A percentile compares a stretch with the other conserved stretches of the same genome.
phyloP scores from a whole-genome alignment of 2,329 filamentous ascomycete species.

The Ploettnerulaceae sp. region DNA sequence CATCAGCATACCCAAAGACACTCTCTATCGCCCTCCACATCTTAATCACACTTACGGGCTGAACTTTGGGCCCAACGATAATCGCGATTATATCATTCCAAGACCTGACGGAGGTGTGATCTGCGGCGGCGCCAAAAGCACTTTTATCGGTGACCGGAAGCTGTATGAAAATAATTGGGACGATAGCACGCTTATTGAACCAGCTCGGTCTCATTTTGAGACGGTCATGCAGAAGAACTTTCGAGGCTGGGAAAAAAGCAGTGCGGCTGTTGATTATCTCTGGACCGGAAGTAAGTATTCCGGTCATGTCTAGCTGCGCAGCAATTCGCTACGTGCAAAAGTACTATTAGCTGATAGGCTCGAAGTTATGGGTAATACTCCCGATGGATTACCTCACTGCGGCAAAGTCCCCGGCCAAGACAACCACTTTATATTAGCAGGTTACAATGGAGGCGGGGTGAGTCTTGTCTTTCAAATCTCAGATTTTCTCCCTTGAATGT shows the following conservation, averaged over 20 bases:
- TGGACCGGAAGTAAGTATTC: constrained; percentile 22
- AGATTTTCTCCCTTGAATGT: not conserved
- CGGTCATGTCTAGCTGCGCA: not conserved
- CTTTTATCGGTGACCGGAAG: constrained; percentile 30
- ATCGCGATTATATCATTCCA: constrained; percentile 29
- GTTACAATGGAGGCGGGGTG: constrained; percentile 29
- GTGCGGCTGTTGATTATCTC: constrained; percentile 33
- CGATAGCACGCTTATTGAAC: constrained; percentile 41
- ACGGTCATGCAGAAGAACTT: constrained; percentile 46
- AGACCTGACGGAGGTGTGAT: constrained; percentile 30
- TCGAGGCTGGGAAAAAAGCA: constrained; percentile 43
- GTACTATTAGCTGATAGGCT: constrained; percentile 21
- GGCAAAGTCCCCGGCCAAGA: constrained; percentile 39
- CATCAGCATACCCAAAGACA: constrained; percentile 27
- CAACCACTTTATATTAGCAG: constrained; percentile 41
- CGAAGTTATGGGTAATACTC: constrained; percentile 38
- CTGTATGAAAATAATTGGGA: constrained; percentile 46
- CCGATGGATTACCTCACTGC: constrained; percentile 39
- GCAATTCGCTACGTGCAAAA: not conserved
- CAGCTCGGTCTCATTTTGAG: constrained; percentile 41
- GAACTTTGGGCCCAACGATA: constrained; percentile 10
- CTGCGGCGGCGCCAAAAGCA: constrained; percentile 39
- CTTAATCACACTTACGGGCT: constrained; percentile 21
- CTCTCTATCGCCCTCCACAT: constrained; percentile 11
- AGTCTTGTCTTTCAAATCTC: not conserved